phyloP scores from a whole-genome alignment of 1,139 yeast species.

The Blastobotrys serpentis region DNA sequence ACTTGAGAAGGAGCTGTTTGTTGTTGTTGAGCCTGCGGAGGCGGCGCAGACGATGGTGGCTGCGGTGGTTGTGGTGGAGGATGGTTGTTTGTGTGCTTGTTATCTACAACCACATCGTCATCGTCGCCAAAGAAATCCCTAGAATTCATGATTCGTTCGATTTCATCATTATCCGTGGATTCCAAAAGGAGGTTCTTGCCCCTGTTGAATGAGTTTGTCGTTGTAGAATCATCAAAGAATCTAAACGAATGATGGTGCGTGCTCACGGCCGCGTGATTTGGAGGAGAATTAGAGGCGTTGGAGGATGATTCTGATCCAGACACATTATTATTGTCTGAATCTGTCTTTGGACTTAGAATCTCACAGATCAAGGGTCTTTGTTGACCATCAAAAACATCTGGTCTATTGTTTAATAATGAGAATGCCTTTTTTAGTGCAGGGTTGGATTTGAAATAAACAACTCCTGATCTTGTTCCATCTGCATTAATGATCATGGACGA shows the following conservation, averaged over 20 bases:
- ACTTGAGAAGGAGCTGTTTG: too few species aligned
- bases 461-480: not conserved
- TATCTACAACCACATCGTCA: not conserved
- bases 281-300: not conserved
- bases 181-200: constrained; percentile 1
- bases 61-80: constrained; percentile 3
- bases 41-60: constrained; percentile 3
- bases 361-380: not conserved
- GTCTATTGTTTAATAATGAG: not conserved
- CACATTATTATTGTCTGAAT: not conserved
- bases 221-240: not conserved
- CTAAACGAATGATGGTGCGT: not conserved
- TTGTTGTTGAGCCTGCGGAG: not conserved
- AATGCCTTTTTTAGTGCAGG: not conserved
- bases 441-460: not conserved
- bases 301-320: not conserved
- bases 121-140: constrained; percentile 6
- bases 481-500: constrained; percentile 4
- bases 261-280: not conserved
- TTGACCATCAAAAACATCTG: not conserved
- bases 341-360: not conserved
- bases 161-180: constrained; percentile 6
- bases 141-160: constrained; percentile 1
- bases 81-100: not conserved
- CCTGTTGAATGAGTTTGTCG: not conserved